Base-by-base conservation (phyloP, 495 filamentous ascomycete species). In the Neurospora sp. region DNA sequence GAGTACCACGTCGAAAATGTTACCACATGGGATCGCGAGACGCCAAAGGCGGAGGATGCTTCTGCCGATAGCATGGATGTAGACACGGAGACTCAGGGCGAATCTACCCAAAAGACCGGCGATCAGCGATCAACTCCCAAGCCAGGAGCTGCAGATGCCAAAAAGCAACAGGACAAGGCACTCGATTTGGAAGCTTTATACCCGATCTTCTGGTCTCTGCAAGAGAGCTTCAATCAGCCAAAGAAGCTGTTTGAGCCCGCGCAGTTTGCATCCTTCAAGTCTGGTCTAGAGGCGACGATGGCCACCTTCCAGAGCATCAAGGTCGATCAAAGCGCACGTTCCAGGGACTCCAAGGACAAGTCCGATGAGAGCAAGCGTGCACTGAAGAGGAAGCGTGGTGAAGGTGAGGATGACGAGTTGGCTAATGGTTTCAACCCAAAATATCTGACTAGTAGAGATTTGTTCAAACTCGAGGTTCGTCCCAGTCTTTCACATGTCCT, bases 1-100 rank as follows among this genome's bases (percentile, higher is more conserved):
- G 96, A 98, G 82, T 99, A 95, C 75, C 96, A 99, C 78, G 89
- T 91, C 23, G 95, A 98, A 77, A 99, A 99, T 87, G 89, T 96
- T 71, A 99, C 96, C 3, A 90, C 88, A 0, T 98, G 90, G 79
- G 95, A 98, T 72, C 86, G 88, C 20, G 84, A 84, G 20, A 75
- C 83, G 4, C 74, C 82, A 10, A 66, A 66, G 27, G 77, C 84
- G n/a, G 77, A 85, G 71, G 87, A 86, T 1, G 87, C 83, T 75
- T 85, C 87, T 14, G 79, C 86, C n/a, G 91, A 93, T 40, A 87
- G 87, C 77, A 89, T 90, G 82, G 90, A 90, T n/a, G 81, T 88
- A 20, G 88, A 87, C 41, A 72, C 72, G 27, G 80, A 83, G 73
- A 72, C 78, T 3, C 80, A 82, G 7, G 75, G 79, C 39, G 49